A percentile compares a stretch with the other conserved stretches of the same genome.
phyloP scores from a whole-genome alignment of 2,329 filamentous ascomycete genomes.

The Cordyceps javanica region DNA sequence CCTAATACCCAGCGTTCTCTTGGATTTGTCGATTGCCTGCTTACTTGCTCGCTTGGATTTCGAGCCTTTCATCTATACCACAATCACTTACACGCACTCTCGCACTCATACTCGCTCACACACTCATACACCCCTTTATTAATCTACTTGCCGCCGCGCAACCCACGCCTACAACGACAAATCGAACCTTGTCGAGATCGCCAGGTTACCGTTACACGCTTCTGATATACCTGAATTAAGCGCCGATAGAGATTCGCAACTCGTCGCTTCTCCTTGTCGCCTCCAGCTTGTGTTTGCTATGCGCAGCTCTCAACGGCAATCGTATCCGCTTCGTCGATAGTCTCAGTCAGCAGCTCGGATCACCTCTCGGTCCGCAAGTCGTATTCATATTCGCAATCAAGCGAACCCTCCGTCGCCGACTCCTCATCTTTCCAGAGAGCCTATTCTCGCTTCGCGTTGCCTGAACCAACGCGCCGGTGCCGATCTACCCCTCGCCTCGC shows the following conservation, averaged over 20 bases:
- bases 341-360: slow-evolving; percentile 9
- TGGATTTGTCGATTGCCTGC: not conserved
- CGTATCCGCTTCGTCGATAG: not conserved
- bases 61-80: not conserved
- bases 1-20: slow-evolving; percentile 19
- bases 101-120: not conserved
- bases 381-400: slow-evolving; percentile 1
- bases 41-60: not conserved
- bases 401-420: slow-evolving; percentile 15
- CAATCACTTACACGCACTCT: slow-evolving; percentile 13
- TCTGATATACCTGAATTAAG: not conserved
- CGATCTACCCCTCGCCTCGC: slow-evolving; percentile 27
- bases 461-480: slow-evolving; percentile 27
- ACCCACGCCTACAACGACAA: slow-evolving; percentile 7
- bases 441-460: slow-evolving; percentile 27
- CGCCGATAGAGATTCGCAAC: not conserved
- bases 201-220: not conserved
- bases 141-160: no score
- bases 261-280: not conserved
- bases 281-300: not conserved
- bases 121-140: no score
- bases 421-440: slow-evolving; percentile 17
- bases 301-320: not conserved
- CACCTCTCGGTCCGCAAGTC: slow-evolving; percentile 7
- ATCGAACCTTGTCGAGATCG: not conserved